Percentiles rank a stretch among this genome's conserved stretches.
These are phyloP conservation scores for Hymenoscyphus linearis DNA, from an alignment of 2,329 filamentous ascomycete genomes.

Conservation along the genomic window DNA sequence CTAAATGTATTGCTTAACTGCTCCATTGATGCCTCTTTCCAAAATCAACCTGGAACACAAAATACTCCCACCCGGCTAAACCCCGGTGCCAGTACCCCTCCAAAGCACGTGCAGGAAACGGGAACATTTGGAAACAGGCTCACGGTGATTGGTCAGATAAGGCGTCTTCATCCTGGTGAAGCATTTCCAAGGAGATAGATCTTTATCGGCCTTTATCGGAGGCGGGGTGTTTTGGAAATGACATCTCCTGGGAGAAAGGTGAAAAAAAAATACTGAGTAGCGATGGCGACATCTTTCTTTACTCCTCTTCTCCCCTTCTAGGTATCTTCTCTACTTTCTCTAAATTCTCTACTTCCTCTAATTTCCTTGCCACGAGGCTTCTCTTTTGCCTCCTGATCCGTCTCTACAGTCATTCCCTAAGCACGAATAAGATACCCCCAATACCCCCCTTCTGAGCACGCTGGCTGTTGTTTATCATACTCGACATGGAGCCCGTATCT, in stretches of 20 bases:
- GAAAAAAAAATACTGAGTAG: background rate
- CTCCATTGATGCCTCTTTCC: no score
- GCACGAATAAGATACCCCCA: background rate
- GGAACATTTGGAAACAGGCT: background rate
- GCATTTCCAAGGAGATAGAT: background rate
- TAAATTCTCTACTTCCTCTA: background rate
- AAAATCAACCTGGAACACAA: background rate
- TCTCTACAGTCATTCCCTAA: background rate
- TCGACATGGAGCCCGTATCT: conserved; percentile 33
- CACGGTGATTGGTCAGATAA: background rate
- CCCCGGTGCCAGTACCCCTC: no score
- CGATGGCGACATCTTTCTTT: background rate
- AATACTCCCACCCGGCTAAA: no score
- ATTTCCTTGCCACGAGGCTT: background rate
- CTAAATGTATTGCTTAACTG: no score
- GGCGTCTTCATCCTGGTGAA: background rate
- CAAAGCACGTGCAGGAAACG: no score
- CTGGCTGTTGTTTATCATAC: background rate
- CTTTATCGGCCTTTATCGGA: background rate
- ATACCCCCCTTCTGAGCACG: background rate
- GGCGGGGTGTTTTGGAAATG: background rate
- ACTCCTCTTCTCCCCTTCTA: background rate
- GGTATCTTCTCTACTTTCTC: background rate
- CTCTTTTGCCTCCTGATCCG: background rate
- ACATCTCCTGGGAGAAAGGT: background rate